Evolutionary conservation across 768 basidiomycete species (phyloP).

Genomic region (Cyclocybe aegerita): DNA sequence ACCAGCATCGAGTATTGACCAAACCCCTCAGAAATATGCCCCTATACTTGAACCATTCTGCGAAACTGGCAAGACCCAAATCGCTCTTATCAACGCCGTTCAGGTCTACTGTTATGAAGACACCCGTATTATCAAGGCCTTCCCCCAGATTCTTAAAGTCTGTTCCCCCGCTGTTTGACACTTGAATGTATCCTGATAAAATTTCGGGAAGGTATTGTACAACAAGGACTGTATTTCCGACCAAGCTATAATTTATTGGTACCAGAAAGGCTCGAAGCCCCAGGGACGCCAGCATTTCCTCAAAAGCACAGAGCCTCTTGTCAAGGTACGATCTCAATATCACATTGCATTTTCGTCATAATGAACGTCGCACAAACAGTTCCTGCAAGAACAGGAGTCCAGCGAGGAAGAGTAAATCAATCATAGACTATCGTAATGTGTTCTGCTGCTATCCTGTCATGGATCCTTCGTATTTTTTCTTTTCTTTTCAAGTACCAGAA

Average conservation of each 20-base stretch:
- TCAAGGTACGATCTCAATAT: conserved; percentile 60
- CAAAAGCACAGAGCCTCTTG: conserved; percentile 81
- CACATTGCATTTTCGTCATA: conserved; percentile 3
- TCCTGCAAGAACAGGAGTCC: conserved; percentile 86
- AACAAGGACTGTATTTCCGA: conserved; percentile 95
- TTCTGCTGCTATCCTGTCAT: conserved; percentile 13
- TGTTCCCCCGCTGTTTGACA: conserved; percentile 4
- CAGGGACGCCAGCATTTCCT: conserved; percentile 96
- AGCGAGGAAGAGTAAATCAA: conserved; percentile 51
- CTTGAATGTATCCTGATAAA: conserved; percentile 1
- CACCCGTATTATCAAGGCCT: conserved; percentile 91
- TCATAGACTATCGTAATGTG: conserved; percentile 4
- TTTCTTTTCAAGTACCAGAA: not conserved
- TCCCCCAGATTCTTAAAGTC: conserved; percentile 93
- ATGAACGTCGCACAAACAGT: conserved; percentile 43
- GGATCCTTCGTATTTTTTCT: conserved; percentile 14
- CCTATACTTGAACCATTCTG: conserved; percentile 91
- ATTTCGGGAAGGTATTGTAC: conserved; percentile 73
- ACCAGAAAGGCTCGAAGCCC: conserved; percentile 94
- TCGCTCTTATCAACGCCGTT: conserved; percentile 91
- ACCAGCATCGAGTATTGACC: not conserved
- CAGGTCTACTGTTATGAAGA: conserved; percentile 98
- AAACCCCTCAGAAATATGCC: conserved; percentile 67
- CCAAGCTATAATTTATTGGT: conserved; percentile 97
- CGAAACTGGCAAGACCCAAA: conserved; percentile 83